Percentiles rank a stretch among this genome's conserved stretches.
Conservation (phyloP, 2,329 filamentous ascomycete species). For the Neodidymelliopsis sp. region DNA sequence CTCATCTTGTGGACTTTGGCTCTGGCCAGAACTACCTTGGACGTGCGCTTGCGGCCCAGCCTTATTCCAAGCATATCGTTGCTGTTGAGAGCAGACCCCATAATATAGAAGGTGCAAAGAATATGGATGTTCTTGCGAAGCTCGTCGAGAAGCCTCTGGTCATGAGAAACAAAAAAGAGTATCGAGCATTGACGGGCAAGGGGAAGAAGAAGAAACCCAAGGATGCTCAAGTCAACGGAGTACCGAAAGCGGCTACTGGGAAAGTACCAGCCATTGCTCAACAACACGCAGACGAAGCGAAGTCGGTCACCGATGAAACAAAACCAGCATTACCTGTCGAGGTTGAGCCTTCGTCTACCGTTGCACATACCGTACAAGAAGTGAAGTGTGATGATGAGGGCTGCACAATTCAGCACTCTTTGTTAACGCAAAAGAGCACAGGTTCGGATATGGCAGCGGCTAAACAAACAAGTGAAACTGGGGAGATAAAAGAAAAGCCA, state of each 20-base stretch:
- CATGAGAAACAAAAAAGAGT: constrained; percentile 85
- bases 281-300: neutral
- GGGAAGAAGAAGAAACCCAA: constrained; percentile 52
- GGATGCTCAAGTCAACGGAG: neutral
- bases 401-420: constrained; percentile 14
- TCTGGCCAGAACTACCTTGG: constrained; percentile 97
- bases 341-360: neutral
- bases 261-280: neutral
- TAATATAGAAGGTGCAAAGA: constrained; percentile 85
- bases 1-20: constrained; percentile 93
- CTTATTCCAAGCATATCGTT: constrained; percentile 86
- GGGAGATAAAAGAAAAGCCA: too few relatives aligned
- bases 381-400: constrained; percentile 22
- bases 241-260: neutral
- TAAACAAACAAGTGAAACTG: neutral
- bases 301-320: neutral
- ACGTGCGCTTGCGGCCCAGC: constrained; percentile 80
- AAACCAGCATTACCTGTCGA: neutral
- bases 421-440: neutral
- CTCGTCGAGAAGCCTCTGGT: constrained; percentile 75
- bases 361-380: neutral
- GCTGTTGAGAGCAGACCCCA: constrained; percentile 88
- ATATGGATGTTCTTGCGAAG: constrained; percentile 83
- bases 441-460: neutral
- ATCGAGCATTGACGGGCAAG: constrained; percentile 56